phyloP scores from a whole-genome alignment of 257 asterid species.

The Solanum ahanhuiri region DNA sequence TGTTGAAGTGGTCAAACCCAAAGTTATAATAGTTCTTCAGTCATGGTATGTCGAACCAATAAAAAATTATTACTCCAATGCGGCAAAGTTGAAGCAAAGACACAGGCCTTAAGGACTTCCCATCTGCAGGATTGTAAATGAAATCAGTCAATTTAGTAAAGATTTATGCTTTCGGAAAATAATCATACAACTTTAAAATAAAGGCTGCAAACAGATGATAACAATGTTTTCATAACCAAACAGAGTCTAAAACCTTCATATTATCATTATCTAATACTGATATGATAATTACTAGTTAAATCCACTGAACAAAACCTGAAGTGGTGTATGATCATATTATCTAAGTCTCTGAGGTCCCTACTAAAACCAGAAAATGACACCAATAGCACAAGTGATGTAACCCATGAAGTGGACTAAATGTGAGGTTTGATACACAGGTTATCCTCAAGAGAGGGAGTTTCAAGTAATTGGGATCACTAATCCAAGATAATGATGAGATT shows the following conservation, averaged over 20 bases:
- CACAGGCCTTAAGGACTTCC: slow-evolving; percentile 67
- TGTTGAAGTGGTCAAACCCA: slow-evolving; percentile 89
- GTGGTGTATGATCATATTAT: not conserved
- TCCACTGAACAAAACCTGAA: not conserved
- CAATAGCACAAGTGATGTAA: too few relatives aligned
- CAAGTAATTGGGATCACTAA: too few relatives aligned
- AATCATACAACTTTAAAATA: not conserved
- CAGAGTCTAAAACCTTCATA: not conserved
- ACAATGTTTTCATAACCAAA: not conserved
- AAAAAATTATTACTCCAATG: slow-evolving; percentile 69
- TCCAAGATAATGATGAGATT: too few relatives aligned
- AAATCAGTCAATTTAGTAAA: not conserved
- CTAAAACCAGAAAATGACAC: not conserved
- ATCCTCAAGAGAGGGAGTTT: too few relatives aligned
- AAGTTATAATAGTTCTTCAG: slow-evolving; percentile 76
- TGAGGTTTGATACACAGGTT: too few relatives aligned
- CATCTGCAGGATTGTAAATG: slow-evolving; percentile 69
- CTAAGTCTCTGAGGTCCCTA: not conserved
- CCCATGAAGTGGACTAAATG: too few relatives aligned
- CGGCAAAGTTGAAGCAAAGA: slow-evolving; percentile 83
- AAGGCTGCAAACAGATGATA: not conserved
- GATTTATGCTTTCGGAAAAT: too few relatives aligned
- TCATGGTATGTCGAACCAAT: slow-evolving; percentile 82
- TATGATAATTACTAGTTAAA: not conserved
- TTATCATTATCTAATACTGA: not conserved